phyloP scores from a whole-genome alignment of 805 yeast genomes.

The Teunomyces panamensis region DNA sequence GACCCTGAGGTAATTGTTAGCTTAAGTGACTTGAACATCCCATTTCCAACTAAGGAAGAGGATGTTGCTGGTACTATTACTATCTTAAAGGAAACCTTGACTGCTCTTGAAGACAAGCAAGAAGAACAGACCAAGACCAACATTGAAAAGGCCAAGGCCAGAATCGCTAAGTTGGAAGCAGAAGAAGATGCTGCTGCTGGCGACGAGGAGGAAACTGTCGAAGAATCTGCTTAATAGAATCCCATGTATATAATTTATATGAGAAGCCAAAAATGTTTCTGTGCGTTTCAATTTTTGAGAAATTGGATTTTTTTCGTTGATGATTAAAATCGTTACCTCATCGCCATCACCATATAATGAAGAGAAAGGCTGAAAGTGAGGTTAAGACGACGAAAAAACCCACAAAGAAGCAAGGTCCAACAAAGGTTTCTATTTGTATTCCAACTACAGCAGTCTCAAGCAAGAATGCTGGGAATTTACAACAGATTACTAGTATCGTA shows the following conservation, averaged over 20 bases:
- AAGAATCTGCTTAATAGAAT: conserved; percentile 1
- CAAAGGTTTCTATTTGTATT: conserved; percentile 60
- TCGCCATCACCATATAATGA: conserved; percentile 10
- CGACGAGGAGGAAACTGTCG: conserved; percentile 34
- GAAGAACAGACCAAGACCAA: conserved; percentile 77
- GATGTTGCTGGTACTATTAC: conserved; percentile 65
- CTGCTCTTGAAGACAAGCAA: conserved; percentile 66
- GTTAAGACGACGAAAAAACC: conserved; percentile 28
- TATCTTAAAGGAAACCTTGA: conserved; percentile 69
- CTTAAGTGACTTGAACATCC: conserved; percentile 70
- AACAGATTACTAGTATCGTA: conserved; percentile 69
- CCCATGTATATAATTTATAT: not conserved
- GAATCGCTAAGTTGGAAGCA: conserved; percentile 65
- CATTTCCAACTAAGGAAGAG: conserved; percentile 74
- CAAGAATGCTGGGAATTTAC: conserved; percentile 58
- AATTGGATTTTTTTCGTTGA: not conserved
- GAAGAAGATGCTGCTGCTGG: conserved; percentile 36
- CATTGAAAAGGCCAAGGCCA: conserved; percentile 72
- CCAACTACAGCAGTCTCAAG: conserved; percentile 63
- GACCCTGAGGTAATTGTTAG: conserved; percentile 78
- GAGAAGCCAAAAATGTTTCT: not conserved
- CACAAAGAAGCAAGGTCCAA: conserved; percentile 18
- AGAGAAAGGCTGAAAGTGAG: conserved; percentile 20
- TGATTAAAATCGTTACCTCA: not conserved
- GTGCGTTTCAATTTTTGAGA: not conserved